phyloP scores from a whole-genome alignment of 306 rosid genomes.

The Ziziphus jujuba region DNA sequence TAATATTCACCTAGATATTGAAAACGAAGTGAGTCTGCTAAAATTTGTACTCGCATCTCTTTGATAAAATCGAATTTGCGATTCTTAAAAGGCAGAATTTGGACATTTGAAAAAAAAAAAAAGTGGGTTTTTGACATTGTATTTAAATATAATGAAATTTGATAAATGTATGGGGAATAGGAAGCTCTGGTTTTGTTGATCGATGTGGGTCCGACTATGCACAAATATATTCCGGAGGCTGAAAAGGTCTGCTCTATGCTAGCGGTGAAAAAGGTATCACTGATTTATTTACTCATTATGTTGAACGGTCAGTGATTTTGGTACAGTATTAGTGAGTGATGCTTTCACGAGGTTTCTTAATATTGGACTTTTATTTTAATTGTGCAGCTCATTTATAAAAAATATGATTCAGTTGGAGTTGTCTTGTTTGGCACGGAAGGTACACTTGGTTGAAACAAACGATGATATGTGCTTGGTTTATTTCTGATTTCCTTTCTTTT shows the following conservation, averaged over 20 bases:
- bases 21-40: too few species aligned
- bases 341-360: not conserved
- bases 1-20: too few species aligned
- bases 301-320: not conserved
- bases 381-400: slow-evolving; percentile 63
- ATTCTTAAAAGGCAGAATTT: not conserved
- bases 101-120: not conserved
- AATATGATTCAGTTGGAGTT: slow-evolving; percentile 69
- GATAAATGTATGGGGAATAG: slow-evolving; percentile 36
- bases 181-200: slow-evolving; percentile 74
- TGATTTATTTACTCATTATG: not conserved
- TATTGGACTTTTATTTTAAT: not conserved
- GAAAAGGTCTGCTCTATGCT: slow-evolving; percentile 79
- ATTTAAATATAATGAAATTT: not conserved
- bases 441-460: slow-evolving; percentile 23
- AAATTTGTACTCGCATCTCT: not conserved
- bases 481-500: not conserved
- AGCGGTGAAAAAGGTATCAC: slow-evolving; percentile 62
- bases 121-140: not conserved
- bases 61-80: not conserved
- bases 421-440: slow-evolving; percentile 84
- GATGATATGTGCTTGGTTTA: not conserved
- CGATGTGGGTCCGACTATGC: slow-evolving; percentile 95
- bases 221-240: slow-evolving; percentile 61
- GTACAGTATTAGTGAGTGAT: not conserved